phyloP scores from a whole-genome alignment of 2,329 filamentous ascomycete genomes.

The Pseudogymnoascus sp. region DNA sequence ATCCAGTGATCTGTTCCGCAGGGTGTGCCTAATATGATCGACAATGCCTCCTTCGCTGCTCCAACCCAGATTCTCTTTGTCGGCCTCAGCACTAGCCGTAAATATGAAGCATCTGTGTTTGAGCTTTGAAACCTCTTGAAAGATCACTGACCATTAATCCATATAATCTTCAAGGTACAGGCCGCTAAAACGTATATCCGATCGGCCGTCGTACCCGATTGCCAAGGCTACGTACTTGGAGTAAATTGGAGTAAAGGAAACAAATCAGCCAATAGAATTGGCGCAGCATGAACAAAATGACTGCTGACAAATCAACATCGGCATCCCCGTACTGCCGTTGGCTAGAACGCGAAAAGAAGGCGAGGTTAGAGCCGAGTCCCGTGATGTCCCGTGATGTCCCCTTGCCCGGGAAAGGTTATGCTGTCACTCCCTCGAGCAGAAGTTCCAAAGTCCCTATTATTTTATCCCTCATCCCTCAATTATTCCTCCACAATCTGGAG shows the following conservation, averaged over 20 bases:
- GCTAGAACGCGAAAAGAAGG: not conserved
- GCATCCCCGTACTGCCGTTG: not conserved
- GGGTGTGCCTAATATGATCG: not conserved
- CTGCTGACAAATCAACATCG: not conserved
- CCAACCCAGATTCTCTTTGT: not conserved
- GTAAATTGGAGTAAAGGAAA: constrained; percentile 4
- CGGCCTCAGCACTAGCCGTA: not conserved
- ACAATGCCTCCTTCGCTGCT: not conserved
- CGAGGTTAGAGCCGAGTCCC: constrained; percentile 1
- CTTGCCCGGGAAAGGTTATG: constrained; percentile 1
- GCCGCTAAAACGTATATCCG: constrained; percentile 1
- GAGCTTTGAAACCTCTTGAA: not conserved
- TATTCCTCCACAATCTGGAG: constrained; percentile 4
- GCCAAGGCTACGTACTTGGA: constrained; percentile 8
- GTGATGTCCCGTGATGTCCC: constrained; percentile 4
- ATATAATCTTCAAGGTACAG: constrained; percentile 8
- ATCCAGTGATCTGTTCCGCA: not conserved
- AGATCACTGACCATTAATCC: not conserved
- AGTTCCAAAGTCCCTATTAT: constrained; percentile 2
- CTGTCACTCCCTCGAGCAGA: not conserved
- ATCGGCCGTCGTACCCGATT: constrained; percentile 1
- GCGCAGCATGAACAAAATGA: not conserved
- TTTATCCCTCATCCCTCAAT: constrained; percentile 3
- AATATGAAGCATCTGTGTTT: constrained; percentile 7
- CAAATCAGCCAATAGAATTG: not conserved